These are phyloP conservation scores for Cladosporium sp. DNA, from an alignment of 2,329 filamentous ascomycete genomes.

Conservation along the genomic window DNA sequence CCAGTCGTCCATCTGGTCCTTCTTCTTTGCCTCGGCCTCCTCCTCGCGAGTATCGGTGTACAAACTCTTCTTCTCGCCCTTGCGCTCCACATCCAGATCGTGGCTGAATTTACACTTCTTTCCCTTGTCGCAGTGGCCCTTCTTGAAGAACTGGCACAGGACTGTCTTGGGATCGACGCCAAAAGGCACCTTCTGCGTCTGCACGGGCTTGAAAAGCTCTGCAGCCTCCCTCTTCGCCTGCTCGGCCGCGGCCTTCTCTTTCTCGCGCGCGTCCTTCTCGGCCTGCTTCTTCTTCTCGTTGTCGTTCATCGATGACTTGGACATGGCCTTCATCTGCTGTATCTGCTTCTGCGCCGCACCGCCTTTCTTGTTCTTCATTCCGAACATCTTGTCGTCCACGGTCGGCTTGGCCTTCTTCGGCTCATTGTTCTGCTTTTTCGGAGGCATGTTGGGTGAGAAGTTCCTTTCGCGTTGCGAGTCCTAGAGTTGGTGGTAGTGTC, in stretches of 20 bases:
- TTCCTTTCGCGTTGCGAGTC: not conserved
- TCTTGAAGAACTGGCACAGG: conserved; percentile 93
- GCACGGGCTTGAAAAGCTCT: conserved; percentile 82
- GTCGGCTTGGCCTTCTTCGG: conserved; percentile 58
- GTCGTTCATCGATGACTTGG: conserved; percentile 68
- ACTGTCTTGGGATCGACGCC: conserved; percentile 98
- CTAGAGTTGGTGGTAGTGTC: not conserved
- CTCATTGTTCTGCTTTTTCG: conserved; percentile 53
- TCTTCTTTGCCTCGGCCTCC: conserved; percentile 66
- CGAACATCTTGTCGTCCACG: conserved; percentile 88
- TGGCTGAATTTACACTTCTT: conserved; percentile 98
- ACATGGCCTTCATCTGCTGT: conserved; percentile 70
- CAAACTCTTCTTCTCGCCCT: conserved; percentile 84
- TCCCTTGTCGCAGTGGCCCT: conserved; percentile 93
- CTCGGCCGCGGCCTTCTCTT: conserved; percentile 88
- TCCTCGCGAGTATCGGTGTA: conserved; percentile 77
- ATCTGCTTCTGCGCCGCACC: conserved; percentile 86
- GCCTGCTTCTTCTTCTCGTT: conserved; percentile 79
- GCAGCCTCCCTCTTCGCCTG: conserved; percentile 74
- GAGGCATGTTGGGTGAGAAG: conserved; percentile 61
- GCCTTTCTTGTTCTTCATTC: conserved; percentile 99
- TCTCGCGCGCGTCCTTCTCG: conserved; percentile 62
- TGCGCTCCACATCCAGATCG: conserved; percentile 82
- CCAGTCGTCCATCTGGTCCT: conserved; percentile 95
- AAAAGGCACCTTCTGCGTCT: conserved; percentile 96